Base-by-base conservation (phyloP, 2,329 filamentous ascomycete species). In the Cladosporium phlei region DNA sequence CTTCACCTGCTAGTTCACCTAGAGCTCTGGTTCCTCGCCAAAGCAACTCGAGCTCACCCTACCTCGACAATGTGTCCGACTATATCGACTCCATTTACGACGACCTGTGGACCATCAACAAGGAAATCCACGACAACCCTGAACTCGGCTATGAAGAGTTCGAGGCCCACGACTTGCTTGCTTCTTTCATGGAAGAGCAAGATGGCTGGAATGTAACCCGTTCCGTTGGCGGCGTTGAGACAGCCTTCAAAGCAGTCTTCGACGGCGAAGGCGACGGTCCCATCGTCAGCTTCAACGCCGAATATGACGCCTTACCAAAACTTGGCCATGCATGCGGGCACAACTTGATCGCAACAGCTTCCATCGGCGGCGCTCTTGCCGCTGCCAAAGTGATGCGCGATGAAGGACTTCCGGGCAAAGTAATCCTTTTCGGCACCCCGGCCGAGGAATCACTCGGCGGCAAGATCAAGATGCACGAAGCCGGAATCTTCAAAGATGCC, bases 111-210 rank as follows among this genome's bases (percentile, higher is more conserved):
- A 21, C 29, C 21, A 37, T 45, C 30, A 45, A 32, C 29, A 29
- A 32, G 7, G 42, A 22, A n/a, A 45, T 45, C 16, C 24, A 45
- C 29, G 42, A 34, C 21, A 29, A 77, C 45, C 74, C 74, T 0
- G 74, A 77, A 52, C 59, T 75, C 1, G 69, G 66, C 0, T 76
- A 68, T 50, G 54, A 74, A 28, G 74, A 77, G 49, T 64, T 65
- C 47, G 71, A 72, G 32, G 73, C 75, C 0, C 76, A 79, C 53
- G 66, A 73, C 11, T 64, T 70, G 3, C 60, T 80, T 39, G 76
- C 73, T 1, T 63, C 64, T 5, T 79, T 74, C 49, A 64, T 78
- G 16, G 30, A 27, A 27, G 24, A 34, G 2, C 21, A 34, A 32
- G 22, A 29, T 5, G 71, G 67, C 27, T 38, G 42, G 42, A 27